Conservation (phyloP, 2,329 filamentous ascomycete species). For the Thelonectria olida region DNA sequence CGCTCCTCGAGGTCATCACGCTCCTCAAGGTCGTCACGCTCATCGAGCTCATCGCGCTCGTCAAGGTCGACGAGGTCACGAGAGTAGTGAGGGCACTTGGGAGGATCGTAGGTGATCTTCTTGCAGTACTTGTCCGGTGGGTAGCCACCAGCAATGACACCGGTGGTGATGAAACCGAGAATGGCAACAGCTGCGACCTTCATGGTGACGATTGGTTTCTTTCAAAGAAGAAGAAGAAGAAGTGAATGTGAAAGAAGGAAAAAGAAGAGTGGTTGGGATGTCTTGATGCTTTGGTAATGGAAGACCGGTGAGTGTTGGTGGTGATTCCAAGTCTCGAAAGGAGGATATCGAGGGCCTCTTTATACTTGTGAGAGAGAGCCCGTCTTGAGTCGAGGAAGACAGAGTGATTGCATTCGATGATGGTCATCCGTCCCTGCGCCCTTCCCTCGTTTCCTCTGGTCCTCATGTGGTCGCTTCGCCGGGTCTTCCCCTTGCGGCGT, state of each 20-base stretch:
- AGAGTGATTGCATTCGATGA: too few species aligned
- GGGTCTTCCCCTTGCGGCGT: neutral
- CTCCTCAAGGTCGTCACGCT: neutral
- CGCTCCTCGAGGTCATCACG: constrained; percentile 20
- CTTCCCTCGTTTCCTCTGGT: neutral
- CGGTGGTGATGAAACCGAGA: constrained; percentile 28
- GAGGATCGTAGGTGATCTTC: constrained; percentile 19
- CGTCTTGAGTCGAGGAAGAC: neutral
- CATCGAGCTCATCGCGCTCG: constrained; percentile 2
- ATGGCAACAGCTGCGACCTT: constrained; percentile 3
- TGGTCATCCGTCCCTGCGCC: neutral
- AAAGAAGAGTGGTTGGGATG: neutral
- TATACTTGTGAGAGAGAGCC: neutral
- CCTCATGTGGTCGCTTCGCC: neutral
- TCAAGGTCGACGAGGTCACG: constrained; percentile 10
- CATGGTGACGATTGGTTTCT: neutral
- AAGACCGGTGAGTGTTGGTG: constrained; percentile 12
- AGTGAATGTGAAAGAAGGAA: neutral
- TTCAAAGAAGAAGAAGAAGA: neutral
- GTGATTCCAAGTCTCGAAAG: constrained; percentile 6
- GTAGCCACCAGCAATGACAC: constrained; percentile 22
- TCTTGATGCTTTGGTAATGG: constrained; percentile 8
- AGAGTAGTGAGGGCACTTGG: constrained; percentile 12
- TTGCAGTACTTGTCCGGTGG: constrained; percentile 9
- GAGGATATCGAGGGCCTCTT: constrained; percentile 4